phyloP scores from a whole-genome alignment of 768 basidiomycete species.

The Scleroderma bovista region DNA sequence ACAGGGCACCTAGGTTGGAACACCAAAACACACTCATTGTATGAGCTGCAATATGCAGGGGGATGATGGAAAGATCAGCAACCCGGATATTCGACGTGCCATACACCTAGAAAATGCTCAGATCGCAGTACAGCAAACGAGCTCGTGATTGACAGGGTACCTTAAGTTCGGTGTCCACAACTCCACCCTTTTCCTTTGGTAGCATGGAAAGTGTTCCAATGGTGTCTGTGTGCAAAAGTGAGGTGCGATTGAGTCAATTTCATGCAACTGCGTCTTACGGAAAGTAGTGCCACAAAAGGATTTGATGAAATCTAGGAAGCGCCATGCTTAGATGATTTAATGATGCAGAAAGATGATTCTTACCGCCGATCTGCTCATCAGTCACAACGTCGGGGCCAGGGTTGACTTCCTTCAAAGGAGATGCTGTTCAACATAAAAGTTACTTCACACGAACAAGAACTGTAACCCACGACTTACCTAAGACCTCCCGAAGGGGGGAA shows the following conservation, averaged over 20 bases:
- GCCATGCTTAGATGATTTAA: not conserved
- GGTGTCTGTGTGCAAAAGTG: constrained; percentile 19
- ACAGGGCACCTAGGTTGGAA: not conserved
- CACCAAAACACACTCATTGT: constrained; percentile 18
- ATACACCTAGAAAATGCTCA: constrained; percentile 16
- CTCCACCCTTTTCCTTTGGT: constrained; percentile 33
- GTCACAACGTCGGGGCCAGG: constrained; percentile 25
- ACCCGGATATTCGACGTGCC: constrained; percentile 44
- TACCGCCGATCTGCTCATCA: constrained; percentile 22
- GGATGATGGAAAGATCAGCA: constrained; percentile 39
- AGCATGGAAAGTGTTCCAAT: constrained; percentile 37
- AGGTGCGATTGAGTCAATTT: not conserved
- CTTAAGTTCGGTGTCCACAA: constrained; percentile 31
- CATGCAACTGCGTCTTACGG: not conserved
- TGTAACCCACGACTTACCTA: constrained; percentile 24
- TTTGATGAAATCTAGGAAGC: constrained; percentile 14
- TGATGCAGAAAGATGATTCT: not conserved
- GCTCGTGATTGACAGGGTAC: constrained; percentile 13
- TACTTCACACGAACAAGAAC: not conserved
- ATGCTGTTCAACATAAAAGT: not conserved
- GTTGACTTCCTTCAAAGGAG: constrained; percentile 18
- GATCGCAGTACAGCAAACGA: not conserved
- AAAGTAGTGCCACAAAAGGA: constrained; percentile 12
- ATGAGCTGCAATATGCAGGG: constrained; percentile 36
- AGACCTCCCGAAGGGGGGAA: constrained; percentile 41